phyloP scores from a whole-genome alignment of 2,329 filamentous ascomycete species.

The Fusarium kyushuense region DNA sequence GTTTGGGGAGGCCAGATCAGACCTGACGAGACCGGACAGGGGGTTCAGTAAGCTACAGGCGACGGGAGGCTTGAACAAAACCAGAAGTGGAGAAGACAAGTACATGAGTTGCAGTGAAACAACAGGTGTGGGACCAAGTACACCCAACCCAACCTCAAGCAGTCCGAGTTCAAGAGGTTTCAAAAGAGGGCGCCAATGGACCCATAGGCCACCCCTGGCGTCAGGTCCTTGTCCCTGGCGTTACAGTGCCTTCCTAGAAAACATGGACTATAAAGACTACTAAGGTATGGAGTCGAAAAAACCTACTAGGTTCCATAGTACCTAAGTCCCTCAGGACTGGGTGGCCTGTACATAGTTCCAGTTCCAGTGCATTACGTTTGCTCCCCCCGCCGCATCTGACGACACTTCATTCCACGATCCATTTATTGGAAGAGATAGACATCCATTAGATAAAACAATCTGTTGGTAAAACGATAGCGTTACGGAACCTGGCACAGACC shows the following conservation, averaged over 20 bases:
- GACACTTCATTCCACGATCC: conserved; percentile 30
- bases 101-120: conserved; percentile 18
- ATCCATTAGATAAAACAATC: conserved; percentile 25
- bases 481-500: conserved; percentile 26
- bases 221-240: conserved; percentile 35
- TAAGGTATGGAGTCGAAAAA: conserved; percentile 17
- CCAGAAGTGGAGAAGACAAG: conserved; percentile 27
- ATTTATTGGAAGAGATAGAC: conserved; percentile 12
- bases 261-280: conserved; percentile 21
- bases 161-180: conserved; percentile 37
- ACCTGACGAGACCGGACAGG: conserved; percentile 34
- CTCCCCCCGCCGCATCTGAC: conserved; percentile 14
- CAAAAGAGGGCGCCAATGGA: conserved; percentile 41
- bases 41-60: conserved; percentile 22
- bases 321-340: conserved; percentile 5
- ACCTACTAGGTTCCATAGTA: no score
- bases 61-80: conserved; percentile 39
- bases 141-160: conserved; percentile 5
- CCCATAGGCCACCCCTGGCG: conserved; percentile 34
- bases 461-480: conserved; percentile 19
- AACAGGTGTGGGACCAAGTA: conserved; percentile 10
- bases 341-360: not conserved
- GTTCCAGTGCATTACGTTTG: conserved; percentile 3
- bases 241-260: conserved; percentile 19
- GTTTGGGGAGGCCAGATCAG: conserved; percentile 43